Evolutionary conservation across 2,329 filamentous ascomycete genomes (phyloP).

Genomic region (Pyrenochaeta sp.): DNA sequence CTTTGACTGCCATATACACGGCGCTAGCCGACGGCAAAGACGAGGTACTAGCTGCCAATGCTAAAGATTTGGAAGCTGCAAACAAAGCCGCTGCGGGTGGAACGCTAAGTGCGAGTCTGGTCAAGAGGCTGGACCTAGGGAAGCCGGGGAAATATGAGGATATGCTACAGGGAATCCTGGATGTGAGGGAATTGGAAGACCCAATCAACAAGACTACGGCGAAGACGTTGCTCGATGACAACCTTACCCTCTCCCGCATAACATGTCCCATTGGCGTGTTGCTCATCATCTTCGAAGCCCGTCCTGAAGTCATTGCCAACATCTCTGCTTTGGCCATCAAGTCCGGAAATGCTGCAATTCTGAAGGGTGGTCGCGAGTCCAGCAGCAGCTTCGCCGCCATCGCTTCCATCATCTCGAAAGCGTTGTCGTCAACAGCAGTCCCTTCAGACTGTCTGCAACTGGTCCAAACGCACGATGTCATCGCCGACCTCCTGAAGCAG

Average conservation of each 20-base stretch:
- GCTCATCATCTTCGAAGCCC: constrained; percentile 96
- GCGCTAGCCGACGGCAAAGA: constrained; percentile 76
- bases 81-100: constrained; percentile 77
- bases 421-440: constrained; percentile 75
- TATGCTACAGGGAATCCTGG: constrained; percentile 93
- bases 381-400: constrained; percentile 95
- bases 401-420: constrained; percentile 80
- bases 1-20: constrained; percentile 81
- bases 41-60: constrained; percentile 86
- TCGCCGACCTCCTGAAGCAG: constrained; percentile 84
- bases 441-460: constrained; percentile 91
- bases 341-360: constrained; percentile 93
- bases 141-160: constrained; percentile 94
- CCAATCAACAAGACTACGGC: constrained; percentile 87
- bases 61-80: constrained; percentile 79
- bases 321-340: constrained; percentile 96
- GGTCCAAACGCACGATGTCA: constrained; percentile 89
- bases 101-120: constrained; percentile 78
- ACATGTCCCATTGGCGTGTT: constrained; percentile 97
- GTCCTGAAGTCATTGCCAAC: constrained; percentile 97
- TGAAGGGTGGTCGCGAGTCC: constrained; percentile 97
- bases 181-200: constrained; percentile 84
- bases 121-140: constrained; percentile 86
- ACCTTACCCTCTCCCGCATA: constrained; percentile 83
- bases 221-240: constrained; percentile 85